phyloP scores from a whole-genome alignment of 805 yeast genomes.

The Starmerella tilneyi region DNA sequence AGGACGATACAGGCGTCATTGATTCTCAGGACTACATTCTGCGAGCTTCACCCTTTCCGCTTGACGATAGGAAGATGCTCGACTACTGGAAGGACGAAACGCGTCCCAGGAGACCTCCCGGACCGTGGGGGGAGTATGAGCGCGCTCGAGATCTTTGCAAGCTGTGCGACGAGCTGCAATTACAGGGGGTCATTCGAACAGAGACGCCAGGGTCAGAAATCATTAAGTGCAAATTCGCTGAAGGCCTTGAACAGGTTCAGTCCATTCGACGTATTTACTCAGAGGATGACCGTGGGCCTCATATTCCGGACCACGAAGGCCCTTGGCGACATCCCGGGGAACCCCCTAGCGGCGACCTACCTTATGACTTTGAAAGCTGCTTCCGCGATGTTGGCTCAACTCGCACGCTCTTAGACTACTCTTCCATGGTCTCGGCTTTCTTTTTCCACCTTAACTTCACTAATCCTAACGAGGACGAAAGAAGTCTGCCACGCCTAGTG shows the following conservation, averaged over 20 bases:
- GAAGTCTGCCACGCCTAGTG: not conserved
- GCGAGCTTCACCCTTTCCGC: not conserved
- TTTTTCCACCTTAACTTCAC: not conserved
- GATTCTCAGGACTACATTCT: slow-evolving; percentile 5
- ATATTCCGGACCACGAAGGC: not conserved
- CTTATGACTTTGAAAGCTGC: not conserved
- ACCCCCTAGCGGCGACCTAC: not conserved
- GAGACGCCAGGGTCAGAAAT: not conserved
- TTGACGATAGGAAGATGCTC: not conserved
- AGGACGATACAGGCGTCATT: not conserved
- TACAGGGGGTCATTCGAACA: not conserved
- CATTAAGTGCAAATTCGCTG: not conserved
- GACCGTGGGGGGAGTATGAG: not conserved
- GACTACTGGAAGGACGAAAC: not conserved
- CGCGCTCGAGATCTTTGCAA: not conserved
- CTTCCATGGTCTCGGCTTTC: not conserved
- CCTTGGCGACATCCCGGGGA: not conserved
- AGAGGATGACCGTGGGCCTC: not conserved
- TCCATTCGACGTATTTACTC: not conserved
- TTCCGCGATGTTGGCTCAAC: slow-evolving; percentile 1
- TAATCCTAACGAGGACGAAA: not conserved
- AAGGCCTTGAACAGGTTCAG: not conserved
- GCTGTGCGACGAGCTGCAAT: not conserved
- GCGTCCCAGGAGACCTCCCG: too few species aligned
- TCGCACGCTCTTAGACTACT: not conserved